A percentile compares a stretch with the other conserved stretches of the same genome.
phyloP scores from a whole-genome alignment of 2,329 filamentous ascomycete species.

The Nemania serpens region DNA sequence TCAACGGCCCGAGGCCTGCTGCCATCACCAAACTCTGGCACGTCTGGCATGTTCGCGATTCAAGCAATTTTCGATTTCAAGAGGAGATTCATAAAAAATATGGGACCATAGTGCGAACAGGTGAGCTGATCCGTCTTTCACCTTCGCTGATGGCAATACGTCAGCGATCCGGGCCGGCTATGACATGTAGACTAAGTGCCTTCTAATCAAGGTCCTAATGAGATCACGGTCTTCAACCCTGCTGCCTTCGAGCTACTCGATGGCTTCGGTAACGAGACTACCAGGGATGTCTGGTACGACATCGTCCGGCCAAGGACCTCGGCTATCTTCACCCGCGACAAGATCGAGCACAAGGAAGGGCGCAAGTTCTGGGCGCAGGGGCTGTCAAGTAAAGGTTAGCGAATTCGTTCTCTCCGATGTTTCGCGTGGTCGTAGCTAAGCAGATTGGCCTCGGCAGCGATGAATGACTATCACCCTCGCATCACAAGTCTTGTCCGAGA shows the following conservation, averaged over 20 bases:
- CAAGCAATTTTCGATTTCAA: slow-evolving; percentile 24
- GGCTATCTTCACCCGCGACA: slow-evolving; percentile 30
- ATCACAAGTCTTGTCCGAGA: slow-evolving; percentile 18
- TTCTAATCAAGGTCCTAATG: slow-evolving; percentile 26
- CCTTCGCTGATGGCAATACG: not conserved
- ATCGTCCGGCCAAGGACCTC: slow-evolving; percentile 28
- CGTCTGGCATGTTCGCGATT: slow-evolving; percentile 29
- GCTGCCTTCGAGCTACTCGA: slow-evolving; percentile 28
- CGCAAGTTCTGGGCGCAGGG: slow-evolving; percentile 29
- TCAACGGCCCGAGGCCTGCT: slow-evolving; percentile 42
- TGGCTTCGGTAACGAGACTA: slow-evolving; percentile 28
- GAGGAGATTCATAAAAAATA: slow-evolving; percentile 26
- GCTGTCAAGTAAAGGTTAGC: slow-evolving; percentile 28
- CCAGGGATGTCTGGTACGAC: slow-evolving; percentile 33
- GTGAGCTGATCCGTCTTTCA: not conserved
- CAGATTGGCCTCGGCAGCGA: slow-evolving; percentile 10
- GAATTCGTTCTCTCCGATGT: not conserved
- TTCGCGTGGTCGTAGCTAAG: not conserved
- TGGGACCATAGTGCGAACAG: slow-evolving; percentile 29
- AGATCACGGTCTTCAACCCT: slow-evolving; percentile 29
- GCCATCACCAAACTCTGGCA: slow-evolving; percentile 37
- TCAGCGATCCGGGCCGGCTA: not conserved
- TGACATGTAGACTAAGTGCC: slow-evolving; percentile 8
- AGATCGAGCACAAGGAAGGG: slow-evolving; percentile 26
- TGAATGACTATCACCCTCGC: slow-evolving; percentile 29